A percentile compares a stretch with the other conserved stretches of the same genome.
Conservation (phyloP, 352 stramenopile species). For the Phytophthora europaea region DNA sequence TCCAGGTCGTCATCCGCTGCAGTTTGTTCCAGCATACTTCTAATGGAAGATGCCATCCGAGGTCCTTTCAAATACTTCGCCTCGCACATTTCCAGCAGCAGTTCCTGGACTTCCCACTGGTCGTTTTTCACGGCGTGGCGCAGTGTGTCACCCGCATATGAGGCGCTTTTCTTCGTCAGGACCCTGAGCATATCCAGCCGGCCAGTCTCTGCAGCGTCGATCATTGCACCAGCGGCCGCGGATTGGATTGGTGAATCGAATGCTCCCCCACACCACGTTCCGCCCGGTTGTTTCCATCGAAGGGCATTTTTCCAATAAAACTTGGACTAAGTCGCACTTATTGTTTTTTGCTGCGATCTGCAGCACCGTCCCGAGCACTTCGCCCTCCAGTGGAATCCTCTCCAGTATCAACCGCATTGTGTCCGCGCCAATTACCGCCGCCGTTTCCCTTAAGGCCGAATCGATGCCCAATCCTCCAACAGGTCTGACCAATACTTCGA, state of each 20-base stretch:
- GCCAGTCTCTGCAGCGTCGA: neutral
- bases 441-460: neutral
- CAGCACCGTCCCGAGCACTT: neutral
- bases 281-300: neutral
- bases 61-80: neutral
- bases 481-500: neutral
- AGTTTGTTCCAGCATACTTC: neutral
- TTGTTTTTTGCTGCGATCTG: neutral
- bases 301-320: neutral
- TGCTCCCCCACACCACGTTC: neutral
- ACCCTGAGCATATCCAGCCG: neutral
- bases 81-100: neutral
- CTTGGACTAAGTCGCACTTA: neutral
- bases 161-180: neutral
- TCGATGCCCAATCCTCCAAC: too few relatives aligned
- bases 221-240: neutral
- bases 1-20: neutral
- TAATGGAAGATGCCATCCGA: neutral
- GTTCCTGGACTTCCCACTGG: neutral
- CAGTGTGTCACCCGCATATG: neutral
- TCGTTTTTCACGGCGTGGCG: neutral
- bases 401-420: neutral
- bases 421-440: neutral
- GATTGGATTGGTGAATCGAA: neutral
- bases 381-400: neutral